phyloP scores from a whole-genome alignment of 2,329 filamentous ascomycete species.

The Sarocladium kiliense region DNA sequence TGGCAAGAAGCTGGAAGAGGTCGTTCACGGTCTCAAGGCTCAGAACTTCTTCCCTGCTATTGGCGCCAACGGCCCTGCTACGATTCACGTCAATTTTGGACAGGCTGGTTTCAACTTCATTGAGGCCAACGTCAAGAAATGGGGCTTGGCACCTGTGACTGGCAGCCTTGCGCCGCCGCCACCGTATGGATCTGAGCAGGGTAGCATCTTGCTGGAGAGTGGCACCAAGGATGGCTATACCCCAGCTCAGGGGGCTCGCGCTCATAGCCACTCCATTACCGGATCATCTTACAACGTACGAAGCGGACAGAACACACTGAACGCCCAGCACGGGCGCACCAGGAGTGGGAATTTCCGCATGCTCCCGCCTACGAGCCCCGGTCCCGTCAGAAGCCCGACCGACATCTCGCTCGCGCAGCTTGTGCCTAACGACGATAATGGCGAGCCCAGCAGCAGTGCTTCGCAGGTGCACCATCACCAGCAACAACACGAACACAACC shows the following conservation, averaged over 20 bases:
- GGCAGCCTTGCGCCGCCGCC: conserved; percentile 92
- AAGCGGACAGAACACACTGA: conserved; percentile 33
- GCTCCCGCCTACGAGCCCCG: conserved; percentile 74
- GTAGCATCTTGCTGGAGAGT: conserved; percentile 88
- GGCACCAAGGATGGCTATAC: conserved; percentile 60
- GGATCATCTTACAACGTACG: conserved; percentile 33
- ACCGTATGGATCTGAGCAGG: conserved; percentile 94
- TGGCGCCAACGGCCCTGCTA: conserved; percentile 90
- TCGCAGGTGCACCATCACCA: conserved; percentile 13
- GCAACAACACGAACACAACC: conserved; percentile 28
- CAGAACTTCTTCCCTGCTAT: conserved; percentile 98
- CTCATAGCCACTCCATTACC: conserved; percentile 41
- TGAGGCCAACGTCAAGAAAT: conserved; percentile 99
- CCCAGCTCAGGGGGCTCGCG: conserved; percentile 32
- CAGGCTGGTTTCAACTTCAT: conserved; percentile 99
- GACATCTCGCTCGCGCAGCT: conserved; percentile 92
- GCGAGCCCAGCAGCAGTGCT: conserved; percentile 45
- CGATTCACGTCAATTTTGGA: conserved; percentile 94
- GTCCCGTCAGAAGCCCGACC: conserved; percentile 84
- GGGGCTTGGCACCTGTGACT: conserved; percentile 93
- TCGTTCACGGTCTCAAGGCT: conserved; percentile 84
- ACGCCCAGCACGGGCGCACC: conserved; percentile 65
- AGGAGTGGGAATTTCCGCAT: conserved; percentile 75
- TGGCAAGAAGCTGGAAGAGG: conserved; percentile 93
- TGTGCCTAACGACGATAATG: conserved; percentile 64